phyloP scores from a whole-genome alignment of 202 grass and related monocot genomes.

The Schoenoplectus tabernaemontani region DNA sequence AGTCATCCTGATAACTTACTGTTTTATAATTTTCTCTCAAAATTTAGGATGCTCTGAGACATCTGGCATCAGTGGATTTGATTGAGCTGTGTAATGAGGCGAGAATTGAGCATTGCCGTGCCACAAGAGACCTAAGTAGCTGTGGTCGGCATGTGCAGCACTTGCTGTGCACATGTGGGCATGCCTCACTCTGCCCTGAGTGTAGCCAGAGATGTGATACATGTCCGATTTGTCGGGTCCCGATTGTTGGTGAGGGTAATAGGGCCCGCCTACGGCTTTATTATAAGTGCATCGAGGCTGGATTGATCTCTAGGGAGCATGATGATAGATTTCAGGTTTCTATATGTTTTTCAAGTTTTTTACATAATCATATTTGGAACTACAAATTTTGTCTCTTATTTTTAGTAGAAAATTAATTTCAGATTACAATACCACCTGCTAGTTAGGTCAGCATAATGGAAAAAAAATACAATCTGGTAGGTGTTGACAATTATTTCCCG shows the following conservation, averaged over 20 bases:
- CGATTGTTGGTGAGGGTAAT: constrained; percentile 44
- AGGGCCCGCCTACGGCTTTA: constrained; percentile 59
- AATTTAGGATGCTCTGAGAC: constrained; percentile 82
- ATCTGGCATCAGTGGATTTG: constrained; percentile 78
- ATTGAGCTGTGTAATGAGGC: constrained; percentile 89
- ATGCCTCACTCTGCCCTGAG: constrained; percentile 92
- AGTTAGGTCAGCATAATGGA: not conserved
- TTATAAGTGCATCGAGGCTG: constrained; percentile 71
- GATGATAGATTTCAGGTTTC: constrained; percentile 68
- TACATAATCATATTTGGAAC: not conserved
- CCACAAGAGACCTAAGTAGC: constrained; percentile 90
- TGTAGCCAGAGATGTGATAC: constrained; percentile 86
- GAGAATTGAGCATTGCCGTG: constrained; percentile 74
- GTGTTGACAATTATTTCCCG: not conserved
- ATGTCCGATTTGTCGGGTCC: constrained; percentile 81
- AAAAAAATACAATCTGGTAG: not conserved
- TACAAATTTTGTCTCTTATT: not conserved
- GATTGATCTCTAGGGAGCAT: constrained; percentile 72
- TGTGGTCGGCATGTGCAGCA: constrained; percentile 71
- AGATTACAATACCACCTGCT: not conserved
- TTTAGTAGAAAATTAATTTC: not conserved
- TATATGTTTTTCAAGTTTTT: not conserved
- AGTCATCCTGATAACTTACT: not conserved
- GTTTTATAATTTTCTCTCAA: constrained; percentile 26
- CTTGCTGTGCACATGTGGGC: constrained; percentile 76